phyloP scores from a whole-genome alignment of 148 eudicot genomes.

The Drosera capensis region DNA sequence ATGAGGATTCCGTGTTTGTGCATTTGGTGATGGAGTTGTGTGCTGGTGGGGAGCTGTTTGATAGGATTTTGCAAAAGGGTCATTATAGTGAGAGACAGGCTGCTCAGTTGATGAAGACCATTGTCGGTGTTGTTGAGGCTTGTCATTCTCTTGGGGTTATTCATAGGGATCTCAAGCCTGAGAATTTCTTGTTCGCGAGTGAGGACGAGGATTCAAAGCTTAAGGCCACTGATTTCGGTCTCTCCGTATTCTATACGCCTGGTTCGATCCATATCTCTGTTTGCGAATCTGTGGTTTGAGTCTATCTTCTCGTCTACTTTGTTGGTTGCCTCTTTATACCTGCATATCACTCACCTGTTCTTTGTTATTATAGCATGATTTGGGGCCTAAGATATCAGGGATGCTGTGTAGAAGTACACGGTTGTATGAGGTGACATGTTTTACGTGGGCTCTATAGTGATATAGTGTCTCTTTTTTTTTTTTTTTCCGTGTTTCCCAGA shows the following conservation, averaged over 20 bases:
- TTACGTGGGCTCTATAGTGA: no score
- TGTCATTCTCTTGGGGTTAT: conserved; percentile 13
- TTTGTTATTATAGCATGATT: no score
- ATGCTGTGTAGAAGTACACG: no score
- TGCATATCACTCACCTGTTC: no score
- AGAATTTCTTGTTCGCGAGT: conserved; percentile 13
- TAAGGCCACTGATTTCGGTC: conserved; percentile 14
- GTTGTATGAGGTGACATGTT: no score
- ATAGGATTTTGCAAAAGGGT: conserved; percentile 19
- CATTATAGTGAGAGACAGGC: conserved; percentile 19
- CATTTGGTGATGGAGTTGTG: conserved; percentile 17
- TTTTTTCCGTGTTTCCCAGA: no score
- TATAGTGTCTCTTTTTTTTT: no score
- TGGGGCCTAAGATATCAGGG: no score
- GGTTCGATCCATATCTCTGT: conserved; percentile 2
- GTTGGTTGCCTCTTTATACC: neutral
- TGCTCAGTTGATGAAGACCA: conserved; percentile 11
- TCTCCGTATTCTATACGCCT: conserved; percentile 14
- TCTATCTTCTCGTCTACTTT: neutral
- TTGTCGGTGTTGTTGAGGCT: conserved; percentile 13
- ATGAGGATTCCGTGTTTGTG: conserved; percentile 15
- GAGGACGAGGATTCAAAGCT: conserved; percentile 11
- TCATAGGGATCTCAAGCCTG: conserved; percentile 14
- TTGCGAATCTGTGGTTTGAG: neutral
- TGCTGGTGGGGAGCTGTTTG: conserved; percentile 18